These are phyloP conservation scores for Pseudozyma tsukubaensis DNA, from an alignment of 1,284 basidiomycete species.

Conservation along the genomic window DNA sequence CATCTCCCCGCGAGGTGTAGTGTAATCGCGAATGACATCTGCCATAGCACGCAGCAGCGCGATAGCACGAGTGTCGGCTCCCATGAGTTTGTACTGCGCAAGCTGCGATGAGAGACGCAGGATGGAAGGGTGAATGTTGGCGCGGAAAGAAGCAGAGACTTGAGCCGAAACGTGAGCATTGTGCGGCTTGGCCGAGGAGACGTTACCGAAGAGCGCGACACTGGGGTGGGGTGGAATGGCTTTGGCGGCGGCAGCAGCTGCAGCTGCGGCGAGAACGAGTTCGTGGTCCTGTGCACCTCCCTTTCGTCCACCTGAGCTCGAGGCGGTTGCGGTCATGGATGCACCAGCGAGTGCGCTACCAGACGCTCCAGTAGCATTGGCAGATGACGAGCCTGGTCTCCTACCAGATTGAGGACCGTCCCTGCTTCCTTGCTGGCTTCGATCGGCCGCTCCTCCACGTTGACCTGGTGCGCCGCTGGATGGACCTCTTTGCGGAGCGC, in stretches of 20 bases:
- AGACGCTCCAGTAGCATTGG: conserved; percentile 8
- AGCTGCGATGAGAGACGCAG: conserved; percentile 58
- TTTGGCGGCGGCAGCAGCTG: conserved; percentile 7
- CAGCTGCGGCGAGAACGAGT: too few relatives aligned
- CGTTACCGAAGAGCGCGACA: conserved; percentile 63
- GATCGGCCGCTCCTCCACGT: conserved; percentile 21
- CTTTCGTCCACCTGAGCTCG: conserved; percentile 22
- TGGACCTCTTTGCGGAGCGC: conserved; percentile 1
- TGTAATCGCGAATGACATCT: conserved; percentile 66
- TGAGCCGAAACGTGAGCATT: conserved; percentile 47
- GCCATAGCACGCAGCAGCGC: conserved; percentile 62
- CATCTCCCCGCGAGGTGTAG: conserved; percentile 63
- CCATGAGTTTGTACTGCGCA: conserved; percentile 61
- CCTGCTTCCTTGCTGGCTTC: conserved; percentile 18
- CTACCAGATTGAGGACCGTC: conserved; percentile 15
- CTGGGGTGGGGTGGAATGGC: conserved; percentile 39
- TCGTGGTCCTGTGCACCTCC: conserved; percentile 25
- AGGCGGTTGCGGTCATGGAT: conserved; percentile 22
- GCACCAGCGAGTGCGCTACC: conserved; percentile 3
- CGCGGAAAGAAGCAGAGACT: conserved; percentile 48
- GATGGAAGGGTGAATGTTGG: conserved; percentile 64
- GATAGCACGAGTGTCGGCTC: conserved; percentile 64
- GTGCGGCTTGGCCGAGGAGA: conserved; percentile 50
- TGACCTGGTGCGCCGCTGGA: conserved; percentile 5
- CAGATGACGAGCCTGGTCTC: conserved; percentile 35